Evolutionary conservation across 495 filamentous ascomycete genomes (phyloP), one percentile per base, ranked within the genome.

Genomic region (Aeminium ludgeri): DNA sequence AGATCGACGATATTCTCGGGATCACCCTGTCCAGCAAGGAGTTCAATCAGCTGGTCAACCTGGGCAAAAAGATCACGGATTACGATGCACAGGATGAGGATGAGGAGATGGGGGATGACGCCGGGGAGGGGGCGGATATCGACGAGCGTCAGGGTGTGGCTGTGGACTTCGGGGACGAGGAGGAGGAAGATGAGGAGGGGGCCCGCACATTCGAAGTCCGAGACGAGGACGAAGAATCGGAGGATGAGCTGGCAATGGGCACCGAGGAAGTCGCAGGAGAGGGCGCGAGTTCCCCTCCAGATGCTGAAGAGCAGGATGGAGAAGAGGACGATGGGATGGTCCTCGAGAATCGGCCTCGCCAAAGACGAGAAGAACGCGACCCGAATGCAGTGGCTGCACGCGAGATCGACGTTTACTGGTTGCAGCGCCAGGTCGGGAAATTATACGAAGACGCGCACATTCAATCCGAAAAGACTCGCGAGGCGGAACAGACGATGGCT

Each of bases 61-160:
- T 99, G 5, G 84, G 87, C 25, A 99, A 96, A 67, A 99, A 99
- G 61, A 93, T 99, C 50, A 96, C 91, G 20, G 89, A 99, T 59
- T 99, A 95, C 65, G 82, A 94, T 59, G 84, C 82, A 23, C 86
- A 95, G 54, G 87, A 95, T 52, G 89, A 97, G 19, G 87, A 95
- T 52, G 89, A 94, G 43, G 75, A 85, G 28, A 82, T 86, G 75
- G 80, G 70, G 20, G 72, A 65, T 19, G 55, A 43, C 1, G 71
- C 59, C 6, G 65, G 76, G 34, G 76, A 69, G 10, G 65, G 55
- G 7, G 69, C 71, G 39, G 64, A 65, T n/a, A 70, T 93, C 30
- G 91, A 94, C 52, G 89, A 95, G 45, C 73, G 81, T 34, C 84
- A 96, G 58, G 89, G 89, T 65, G 87, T 99, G 18, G 89, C 89